Percentiles rank a stretch among this genome's conserved stretches.
phyloP scores from a whole-genome alignment of 345 rosid species.

The Gossypium stocksii region DNA sequence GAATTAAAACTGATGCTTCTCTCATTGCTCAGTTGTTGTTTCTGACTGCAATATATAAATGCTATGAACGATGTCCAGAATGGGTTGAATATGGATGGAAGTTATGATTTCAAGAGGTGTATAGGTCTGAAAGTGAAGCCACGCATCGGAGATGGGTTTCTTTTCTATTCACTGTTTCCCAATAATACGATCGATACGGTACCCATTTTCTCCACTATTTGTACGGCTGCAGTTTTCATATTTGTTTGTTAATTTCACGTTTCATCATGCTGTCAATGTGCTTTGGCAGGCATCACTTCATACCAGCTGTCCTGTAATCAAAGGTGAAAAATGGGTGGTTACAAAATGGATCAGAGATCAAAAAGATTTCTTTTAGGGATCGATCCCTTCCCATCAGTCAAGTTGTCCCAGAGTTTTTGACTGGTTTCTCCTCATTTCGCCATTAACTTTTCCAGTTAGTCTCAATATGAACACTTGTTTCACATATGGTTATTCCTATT shows the following conservation, averaged over 20 bases:
- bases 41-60: too few relatives aligned
- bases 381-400: too few relatives aligned
- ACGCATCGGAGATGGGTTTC: constrained; percentile 55
- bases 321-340: constrained; percentile 68
- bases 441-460: too few relatives aligned
- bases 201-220: background rate
- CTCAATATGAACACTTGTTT: too few relatives aligned
- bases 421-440: too few relatives aligned
- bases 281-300: constrained; percentile 47
- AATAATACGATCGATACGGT: constrained; percentile 59
- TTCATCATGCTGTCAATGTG: background rate
- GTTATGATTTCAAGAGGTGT: constrained; percentile 44
- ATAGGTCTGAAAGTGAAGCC: constrained; percentile 61
- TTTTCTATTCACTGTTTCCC: constrained; percentile 55
- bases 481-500: too few relatives aligned
- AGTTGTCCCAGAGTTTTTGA: too few relatives aligned
- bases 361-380: background rate
- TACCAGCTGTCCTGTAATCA: constrained; percentile 57
- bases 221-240: background rate
- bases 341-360: constrained; percentile 70
- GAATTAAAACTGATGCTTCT: background rate
- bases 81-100: constrained; percentile 36
- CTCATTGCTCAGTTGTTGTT: background rate
- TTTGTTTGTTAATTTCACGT: background rate
- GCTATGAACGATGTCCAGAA: constrained; percentile 30